A percentile compares a stretch with the other conserved stretches of the same genome.
phyloP scores from a whole-genome alignment of 2,329 filamentous ascomycete genomes.

The Zopfia rhizophila region DNA sequence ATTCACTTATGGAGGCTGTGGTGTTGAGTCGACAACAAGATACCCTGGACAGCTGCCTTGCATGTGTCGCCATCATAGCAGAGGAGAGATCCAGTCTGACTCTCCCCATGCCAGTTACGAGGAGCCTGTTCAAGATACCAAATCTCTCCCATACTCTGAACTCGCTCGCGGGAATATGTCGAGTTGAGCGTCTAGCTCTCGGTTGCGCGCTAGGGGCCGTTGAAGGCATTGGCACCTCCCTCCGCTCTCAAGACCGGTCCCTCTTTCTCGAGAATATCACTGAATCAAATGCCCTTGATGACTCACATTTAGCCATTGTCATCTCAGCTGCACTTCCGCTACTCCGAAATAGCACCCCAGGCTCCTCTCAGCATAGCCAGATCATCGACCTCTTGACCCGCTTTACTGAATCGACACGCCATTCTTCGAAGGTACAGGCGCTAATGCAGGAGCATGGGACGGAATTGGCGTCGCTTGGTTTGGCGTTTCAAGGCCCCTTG shows the following conservation, averaged over 20 bases:
- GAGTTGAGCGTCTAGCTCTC: slow-evolving; percentile 76
- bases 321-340: slow-evolving; percentile 73
- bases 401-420: slow-evolving; percentile 38
- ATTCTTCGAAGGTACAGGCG: slow-evolving; percentile 70
- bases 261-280: slow-evolving; percentile 70
- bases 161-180: slow-evolving; percentile 71
- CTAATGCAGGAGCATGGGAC: slow-evolving; percentile 74
- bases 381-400: slow-evolving; percentile 44
- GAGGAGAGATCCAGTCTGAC: slow-evolving; percentile 78
- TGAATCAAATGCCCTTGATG: slow-evolving; percentile 67
- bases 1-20: slow-evolving; percentile 89
- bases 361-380: slow-evolving; percentile 42
- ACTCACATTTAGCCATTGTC: slow-evolving; percentile 71
- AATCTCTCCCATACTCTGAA: slow-evolving; percentile 69
- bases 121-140: slow-evolving; percentile 72
- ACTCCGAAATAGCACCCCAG: slow-evolving; percentile 40
- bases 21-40: slow-evolving; percentile 79
- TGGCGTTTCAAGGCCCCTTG: slow-evolving; percentile 43
- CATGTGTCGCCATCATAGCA: slow-evolving; percentile 82
- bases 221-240: slow-evolving; percentile 19
- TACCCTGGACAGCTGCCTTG: slow-evolving; percentile 77
- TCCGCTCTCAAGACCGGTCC: slow-evolving; percentile 29
- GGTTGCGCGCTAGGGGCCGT: slow-evolving; percentile 69
- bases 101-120: slow-evolving; percentile 76
- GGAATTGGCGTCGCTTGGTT: slow-evolving; percentile 72